Evolutionary conservation across 768 basidiomycete species (phyloP).

Genomic region (Rhizopogon salebrosus): DNA sequence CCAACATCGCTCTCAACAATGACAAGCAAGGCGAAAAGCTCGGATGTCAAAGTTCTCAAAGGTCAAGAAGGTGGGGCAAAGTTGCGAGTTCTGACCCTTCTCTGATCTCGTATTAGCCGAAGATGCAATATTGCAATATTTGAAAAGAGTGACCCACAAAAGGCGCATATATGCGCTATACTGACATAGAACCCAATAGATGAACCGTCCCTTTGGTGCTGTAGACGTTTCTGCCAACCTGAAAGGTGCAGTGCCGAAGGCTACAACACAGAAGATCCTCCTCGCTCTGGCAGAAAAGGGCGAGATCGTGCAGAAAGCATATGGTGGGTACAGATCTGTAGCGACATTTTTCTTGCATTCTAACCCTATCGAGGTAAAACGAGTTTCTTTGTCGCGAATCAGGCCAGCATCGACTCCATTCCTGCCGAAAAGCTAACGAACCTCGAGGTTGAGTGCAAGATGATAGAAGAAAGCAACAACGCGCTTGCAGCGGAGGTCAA

Average conservation of each 20-base stretch:
- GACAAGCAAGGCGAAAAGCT: conserved; percentile 47
- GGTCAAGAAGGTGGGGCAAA: conserved; percentile 58
- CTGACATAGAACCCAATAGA: conserved; percentile 36
- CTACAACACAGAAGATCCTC: conserved; percentile 81
- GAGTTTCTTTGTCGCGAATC: conserved; percentile 83
- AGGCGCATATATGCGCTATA: conserved; percentile 6
- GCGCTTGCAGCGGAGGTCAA: conserved; percentile 45
- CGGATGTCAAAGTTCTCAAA: conserved; percentile 58
- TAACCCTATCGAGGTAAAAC: conserved; percentile 57
- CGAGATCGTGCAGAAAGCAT: conserved; percentile 74
- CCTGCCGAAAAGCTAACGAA: conserved; percentile 53
- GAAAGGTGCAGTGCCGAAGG: conserved; percentile 83
- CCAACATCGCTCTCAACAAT: conserved; percentile 8
- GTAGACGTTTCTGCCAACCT: conserved; percentile 90
- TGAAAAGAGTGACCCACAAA: conserved; percentile 51
- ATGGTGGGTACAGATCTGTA: conserved; percentile 46
- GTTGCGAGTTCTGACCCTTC: neutral
- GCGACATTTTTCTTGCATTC: conserved; percentile 1
- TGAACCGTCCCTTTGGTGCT: conserved; percentile 92
- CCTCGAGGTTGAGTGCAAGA: conserved; percentile 56
- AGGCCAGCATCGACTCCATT: conserved; percentile 63
- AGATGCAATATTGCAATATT: conserved; percentile 70
- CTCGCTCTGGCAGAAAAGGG: conserved; percentile 81
- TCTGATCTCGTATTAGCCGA: conserved; percentile 45
- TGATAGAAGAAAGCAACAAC: conserved; percentile 58